Evolutionary conservation across 257 asterid species (phyloP).

Genomic region (Verbascum thapsus): DNA sequence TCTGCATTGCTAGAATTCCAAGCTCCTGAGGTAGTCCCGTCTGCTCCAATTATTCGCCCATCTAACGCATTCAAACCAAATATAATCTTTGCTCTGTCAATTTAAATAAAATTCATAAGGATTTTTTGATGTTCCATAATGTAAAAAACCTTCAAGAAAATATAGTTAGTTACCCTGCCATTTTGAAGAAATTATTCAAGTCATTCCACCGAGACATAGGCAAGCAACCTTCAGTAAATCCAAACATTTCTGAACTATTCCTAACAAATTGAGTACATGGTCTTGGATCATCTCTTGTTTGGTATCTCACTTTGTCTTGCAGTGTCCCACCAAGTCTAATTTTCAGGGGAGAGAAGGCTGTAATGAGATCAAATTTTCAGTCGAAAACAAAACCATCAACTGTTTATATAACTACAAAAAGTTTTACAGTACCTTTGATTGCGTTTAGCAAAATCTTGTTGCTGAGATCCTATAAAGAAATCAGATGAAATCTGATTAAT

Average conservation of each 20-base stretch:
- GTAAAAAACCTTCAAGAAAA: neutral
- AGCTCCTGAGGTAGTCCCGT: slow-evolving; percentile 54
- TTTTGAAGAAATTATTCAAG: slow-evolving; percentile 58
- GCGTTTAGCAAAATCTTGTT: slow-evolving; percentile 65
- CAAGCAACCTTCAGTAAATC: slow-evolving; percentile 76
- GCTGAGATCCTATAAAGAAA: slow-evolving; percentile 61
- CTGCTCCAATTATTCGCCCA: slow-evolving; percentile 51
- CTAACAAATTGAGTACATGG: slow-evolving; percentile 53
- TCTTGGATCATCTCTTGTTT: slow-evolving; percentile 37
- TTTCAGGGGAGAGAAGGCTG: slow-evolving; percentile 84
- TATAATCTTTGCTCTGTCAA: slow-evolving; percentile 62
- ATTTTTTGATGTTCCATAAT: neutral
- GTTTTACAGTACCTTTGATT: slow-evolving; percentile 53
- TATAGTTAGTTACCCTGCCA: slow-evolving; percentile 54
- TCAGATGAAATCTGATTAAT: slow-evolving; percentile 4
- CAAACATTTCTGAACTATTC: slow-evolving; percentile 53
- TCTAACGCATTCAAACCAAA: slow-evolving; percentile 78
- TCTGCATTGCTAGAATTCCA: slow-evolving; percentile 84
- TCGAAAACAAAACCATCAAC: neutral
- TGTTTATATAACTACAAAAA: neutral
- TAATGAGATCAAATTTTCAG: slow-evolving; percentile 27
- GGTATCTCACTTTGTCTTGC: slow-evolving; percentile 75
- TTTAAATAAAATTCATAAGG: neutral
- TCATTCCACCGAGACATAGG: slow-evolving; percentile 84
- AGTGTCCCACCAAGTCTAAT: slow-evolving; percentile 89